A percentile compares a stretch with the other conserved stretches of the same genome.
These are phyloP conservation scores for Davidsoniella virescens DNA, from an alignment of 2,329 filamentous ascomycete genomes.

Conservation along the genomic window DNA sequence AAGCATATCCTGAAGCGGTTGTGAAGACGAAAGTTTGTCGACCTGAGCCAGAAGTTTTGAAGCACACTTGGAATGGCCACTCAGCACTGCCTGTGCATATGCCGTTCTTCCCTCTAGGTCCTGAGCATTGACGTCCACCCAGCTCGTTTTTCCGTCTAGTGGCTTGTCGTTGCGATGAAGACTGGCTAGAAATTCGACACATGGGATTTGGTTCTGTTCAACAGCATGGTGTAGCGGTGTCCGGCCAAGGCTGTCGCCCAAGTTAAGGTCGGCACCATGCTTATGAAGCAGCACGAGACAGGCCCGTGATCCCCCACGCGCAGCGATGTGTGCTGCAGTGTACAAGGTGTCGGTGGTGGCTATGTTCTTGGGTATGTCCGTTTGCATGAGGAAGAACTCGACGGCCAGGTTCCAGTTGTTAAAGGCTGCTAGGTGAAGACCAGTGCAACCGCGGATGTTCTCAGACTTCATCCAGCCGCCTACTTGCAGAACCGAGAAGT, in stretches of 20 bases:
- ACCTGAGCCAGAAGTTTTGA: too few relatives aligned
- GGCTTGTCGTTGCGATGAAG: too few relatives aligned
- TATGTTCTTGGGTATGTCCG: slow-evolving; percentile 6
- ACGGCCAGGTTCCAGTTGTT: slow-evolving; percentile 11
- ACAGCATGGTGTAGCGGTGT: slow-evolving; percentile 19
- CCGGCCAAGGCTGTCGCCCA: slow-evolving; percentile 18
- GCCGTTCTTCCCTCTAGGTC: background rate
- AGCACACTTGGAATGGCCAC: background rate
- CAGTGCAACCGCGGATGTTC: slow-evolving; percentile 5
- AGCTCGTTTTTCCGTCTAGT: too few relatives aligned
- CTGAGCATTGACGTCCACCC: background rate
- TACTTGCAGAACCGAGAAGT: slow-evolving; percentile 11
- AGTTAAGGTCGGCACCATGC: slow-evolving; percentile 18
- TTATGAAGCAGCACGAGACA: slow-evolving; percentile 18
- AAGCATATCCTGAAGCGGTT: too few relatives aligned
- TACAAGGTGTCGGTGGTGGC: slow-evolving; percentile 2
- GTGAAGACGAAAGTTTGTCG: too few relatives aligned
- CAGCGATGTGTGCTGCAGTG: slow-evolving; percentile 12
- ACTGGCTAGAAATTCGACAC: background rate
- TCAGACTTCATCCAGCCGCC: slow-evolving; percentile 1
- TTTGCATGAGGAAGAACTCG: slow-evolving; percentile 9
- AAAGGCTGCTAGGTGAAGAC: slow-evolving; percentile 13
- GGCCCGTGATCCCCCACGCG: slow-evolving; percentile 8
- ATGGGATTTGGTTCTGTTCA: background rate
- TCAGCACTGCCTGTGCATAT: background rate